A percentile compares a stretch with the other conserved stretches of the same genome.
These are phyloP conservation scores for Halenospora varia DNA, from an alignment of 495 filamentous ascomycete genomes.

Conservation along the genomic window DNA sequence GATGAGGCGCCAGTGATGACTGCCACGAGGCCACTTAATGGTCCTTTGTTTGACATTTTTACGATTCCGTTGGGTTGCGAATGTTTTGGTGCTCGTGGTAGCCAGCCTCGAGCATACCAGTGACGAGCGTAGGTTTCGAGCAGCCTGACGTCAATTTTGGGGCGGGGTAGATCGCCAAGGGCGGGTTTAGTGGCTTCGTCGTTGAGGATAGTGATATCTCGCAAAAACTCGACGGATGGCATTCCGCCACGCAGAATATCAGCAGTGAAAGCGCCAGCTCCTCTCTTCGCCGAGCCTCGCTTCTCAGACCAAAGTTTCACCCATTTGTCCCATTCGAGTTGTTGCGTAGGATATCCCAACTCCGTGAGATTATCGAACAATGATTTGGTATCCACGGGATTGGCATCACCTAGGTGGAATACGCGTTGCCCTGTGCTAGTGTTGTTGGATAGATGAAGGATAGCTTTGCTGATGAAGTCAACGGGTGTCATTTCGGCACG, in stretches of 20 bases:
- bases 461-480: slow-evolving; percentile 63
- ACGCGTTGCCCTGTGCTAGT: slow-evolving; percentile 47
- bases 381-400: slow-evolving; percentile 48
- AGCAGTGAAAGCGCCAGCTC: slow-evolving; percentile 53
- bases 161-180: slow-evolving; percentile 51
- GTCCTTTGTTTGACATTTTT: slow-evolving; percentile 37
- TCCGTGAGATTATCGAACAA: slow-evolving; percentile 53
- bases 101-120: slow-evolving; percentile 67
- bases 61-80: slow-evolving; percentile 32
- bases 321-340: slow-evolving; percentile 59
- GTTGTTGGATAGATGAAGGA: slow-evolving; percentile 55
- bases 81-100: slow-evolving; percentile 47
- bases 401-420: slow-evolving; percentile 65
- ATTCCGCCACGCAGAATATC: slow-evolving; percentile 44
- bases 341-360: slow-evolving; percentile 60
- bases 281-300: slow-evolving; percentile 50
- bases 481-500: slow-evolving; percentile 70
- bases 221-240: slow-evolving; percentile 55
- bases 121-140: slow-evolving; percentile 64
- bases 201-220: slow-evolving; percentile 55
- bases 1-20: slow-evolving; percentile 52
- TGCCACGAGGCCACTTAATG: slow-evolving; percentile 49
- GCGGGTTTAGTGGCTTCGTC: slow-evolving; percentile 53
- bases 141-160: slow-evolving; percentile 54
- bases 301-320: slow-evolving; percentile 57